Conservation (phyloP, 305 asterid genomes). For the Ajuga reptans region DNA sequence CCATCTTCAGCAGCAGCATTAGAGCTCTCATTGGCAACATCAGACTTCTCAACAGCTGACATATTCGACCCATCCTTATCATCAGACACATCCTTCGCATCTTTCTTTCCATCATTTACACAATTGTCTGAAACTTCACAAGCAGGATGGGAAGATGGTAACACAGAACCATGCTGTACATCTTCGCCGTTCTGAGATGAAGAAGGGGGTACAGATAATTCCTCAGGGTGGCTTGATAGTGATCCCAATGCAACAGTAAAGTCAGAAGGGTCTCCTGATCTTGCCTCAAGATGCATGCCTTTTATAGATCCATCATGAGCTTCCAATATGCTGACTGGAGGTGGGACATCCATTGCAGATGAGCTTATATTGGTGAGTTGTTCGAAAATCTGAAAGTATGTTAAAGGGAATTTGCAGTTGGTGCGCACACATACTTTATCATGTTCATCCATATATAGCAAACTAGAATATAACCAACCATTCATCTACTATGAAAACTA, state of each 20-base stretch:
- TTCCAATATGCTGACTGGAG: conserved; percentile 62
- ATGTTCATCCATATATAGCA: not conserved
- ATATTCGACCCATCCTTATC: conserved; percentile 33
- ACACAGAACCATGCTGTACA: conserved; percentile 42
- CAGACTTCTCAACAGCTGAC: conserved; percentile 39
- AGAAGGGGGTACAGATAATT: conserved; percentile 57
- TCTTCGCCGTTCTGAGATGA: conserved; percentile 47
- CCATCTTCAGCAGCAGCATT: conserved; percentile 44
- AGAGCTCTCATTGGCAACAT: conserved; percentile 35
- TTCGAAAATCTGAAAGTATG: conserved; percentile 62
- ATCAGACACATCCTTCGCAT: conserved; percentile 53
- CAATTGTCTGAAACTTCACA: conserved; percentile 48
- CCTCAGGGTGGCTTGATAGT: conserved; percentile 48
- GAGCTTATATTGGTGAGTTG: conserved; percentile 36
- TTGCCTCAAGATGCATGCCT: conserved; percentile 65
- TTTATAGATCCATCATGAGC: conserved; percentile 60
- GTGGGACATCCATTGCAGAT: conserved; percentile 37
- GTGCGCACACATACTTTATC: not conserved
- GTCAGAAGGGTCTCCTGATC: conserved; percentile 67
- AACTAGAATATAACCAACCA: conserved; percentile 5
- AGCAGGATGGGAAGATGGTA: conserved; percentile 52
- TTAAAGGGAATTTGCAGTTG: conserved; percentile 36
- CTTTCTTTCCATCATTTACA: conserved; percentile 56
- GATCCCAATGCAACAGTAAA: conserved; percentile 72
- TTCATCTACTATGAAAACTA: not conserved